Evolutionary conservation across 192 early-diverging fungal species (phyloP).

Genomic region (Umbelopsis sp.): DNA sequence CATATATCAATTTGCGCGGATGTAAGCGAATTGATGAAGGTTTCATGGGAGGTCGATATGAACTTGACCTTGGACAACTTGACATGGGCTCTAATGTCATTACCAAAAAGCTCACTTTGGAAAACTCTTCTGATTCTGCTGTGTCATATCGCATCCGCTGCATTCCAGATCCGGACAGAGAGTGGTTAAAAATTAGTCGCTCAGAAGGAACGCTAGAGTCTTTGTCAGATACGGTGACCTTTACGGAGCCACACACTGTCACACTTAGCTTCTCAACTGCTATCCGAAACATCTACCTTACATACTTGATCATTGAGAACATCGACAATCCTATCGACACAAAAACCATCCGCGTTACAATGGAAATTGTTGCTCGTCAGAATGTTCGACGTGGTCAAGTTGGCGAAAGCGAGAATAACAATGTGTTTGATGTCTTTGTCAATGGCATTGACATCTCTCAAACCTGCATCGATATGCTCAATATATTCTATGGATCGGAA

Average conservation of each 20-base stretch:
- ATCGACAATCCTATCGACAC: slow-evolving; percentile 71
- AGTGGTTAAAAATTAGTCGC: slow-evolving; percentile 69
- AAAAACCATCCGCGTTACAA: slow-evolving; percentile 68
- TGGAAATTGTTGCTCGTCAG: slow-evolving; percentile 66
- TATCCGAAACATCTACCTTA: slow-evolving; percentile 64
- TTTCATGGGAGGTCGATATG: slow-evolving; percentile 66
- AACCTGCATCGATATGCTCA: slow-evolving; percentile 65
- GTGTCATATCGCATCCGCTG: slow-evolving; percentile 65
- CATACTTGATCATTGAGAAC: slow-evolving; percentile 77
- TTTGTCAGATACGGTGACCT: slow-evolving; percentile 15
- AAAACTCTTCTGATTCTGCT: slow-evolving; percentile 53
- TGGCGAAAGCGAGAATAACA: slow-evolving; percentile 42
- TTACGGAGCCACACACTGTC: slow-evolving; percentile 51
- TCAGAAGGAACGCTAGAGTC: slow-evolving; percentile 72
- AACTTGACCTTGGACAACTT: slow-evolving; percentile 79
- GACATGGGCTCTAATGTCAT: slow-evolving; percentile 60
- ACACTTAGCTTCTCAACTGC: slow-evolving; percentile 62
- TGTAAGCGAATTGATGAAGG: slow-evolving; percentile 63
- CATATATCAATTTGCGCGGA: slow-evolving; percentile 60
- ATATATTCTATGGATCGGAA: slow-evolving; percentile 72
- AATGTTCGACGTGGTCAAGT: slow-evolving; percentile 42
- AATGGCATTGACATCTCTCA: slow-evolving; percentile 60
- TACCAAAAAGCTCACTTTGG: slow-evolving; percentile 65
- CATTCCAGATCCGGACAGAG: slow-evolving; percentile 54
- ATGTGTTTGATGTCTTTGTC: slow-evolving; percentile 77